These are phyloP conservation scores for Nicotiana obtusifolia DNA, from an alignment of 257 asterid genomes.

Conservation along the genomic window DNA sequence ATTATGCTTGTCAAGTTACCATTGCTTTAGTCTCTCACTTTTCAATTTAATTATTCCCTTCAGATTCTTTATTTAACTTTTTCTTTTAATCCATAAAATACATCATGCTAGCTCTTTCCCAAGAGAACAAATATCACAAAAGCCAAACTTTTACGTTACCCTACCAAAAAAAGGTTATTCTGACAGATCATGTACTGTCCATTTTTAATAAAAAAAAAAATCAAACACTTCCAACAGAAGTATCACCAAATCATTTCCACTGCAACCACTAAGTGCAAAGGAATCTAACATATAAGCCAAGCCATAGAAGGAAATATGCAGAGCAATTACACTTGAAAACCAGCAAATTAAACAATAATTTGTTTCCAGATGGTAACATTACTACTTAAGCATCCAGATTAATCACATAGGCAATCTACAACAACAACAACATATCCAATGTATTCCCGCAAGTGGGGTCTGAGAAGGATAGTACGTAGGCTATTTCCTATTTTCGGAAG, in stretches of 20 bases:
- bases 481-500: too few species aligned
- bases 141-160: conserved; percentile 19
- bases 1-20: conserved; percentile 17
- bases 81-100: conserved; percentile 22
- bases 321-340: background rate
- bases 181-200: conserved; percentile 9
- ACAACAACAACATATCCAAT: too few species aligned
- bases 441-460: too few species aligned
- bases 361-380: background rate
- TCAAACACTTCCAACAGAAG: background rate
- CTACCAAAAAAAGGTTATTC: conserved; percentile 15
- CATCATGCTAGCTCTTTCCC: conserved; percentile 26
- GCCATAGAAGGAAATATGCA: background rate
- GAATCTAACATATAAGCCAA: background rate
- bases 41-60: conserved; percentile 23
- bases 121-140: conserved; percentile 18
- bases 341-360: background rate
- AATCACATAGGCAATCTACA: background rate
- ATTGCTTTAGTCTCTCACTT: conserved; percentile 39
- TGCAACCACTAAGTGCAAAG: conserved; percentile 5
- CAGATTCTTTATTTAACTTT: conserved; percentile 25
- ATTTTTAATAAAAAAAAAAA: background rate
- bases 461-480: too few species aligned
- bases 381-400: background rate
- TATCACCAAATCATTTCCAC: conserved; percentile 5